Percentiles rank a stretch among this genome's conserved stretches.
phyloP scores from a whole-genome alignment of 106 monocot genomes.

The Acorus gramineus region DNA sequence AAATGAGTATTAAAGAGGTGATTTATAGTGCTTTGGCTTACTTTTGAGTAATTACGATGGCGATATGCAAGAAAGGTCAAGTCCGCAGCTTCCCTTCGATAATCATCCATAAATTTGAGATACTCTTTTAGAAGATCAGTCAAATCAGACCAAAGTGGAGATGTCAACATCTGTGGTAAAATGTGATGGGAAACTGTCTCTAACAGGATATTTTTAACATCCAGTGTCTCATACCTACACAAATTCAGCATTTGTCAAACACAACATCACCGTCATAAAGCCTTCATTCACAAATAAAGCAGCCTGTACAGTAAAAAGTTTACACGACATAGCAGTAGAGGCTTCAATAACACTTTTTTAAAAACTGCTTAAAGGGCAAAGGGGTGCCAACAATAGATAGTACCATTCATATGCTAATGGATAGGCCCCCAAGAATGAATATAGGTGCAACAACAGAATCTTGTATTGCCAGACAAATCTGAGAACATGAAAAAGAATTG shows the following conservation, averaged over 20 bases:
- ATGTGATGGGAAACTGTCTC: slow-evolving; percentile 85
- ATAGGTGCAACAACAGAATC: slow-evolving; percentile 75
- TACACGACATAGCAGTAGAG: not conserved
- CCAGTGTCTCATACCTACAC: slow-evolving; percentile 67
- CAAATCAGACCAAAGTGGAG: slow-evolving; percentile 44
- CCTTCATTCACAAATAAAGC: not conserved
- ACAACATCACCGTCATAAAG: no score
- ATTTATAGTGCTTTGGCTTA: slow-evolving; percentile 4
- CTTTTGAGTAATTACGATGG: slow-evolving; percentile 90
- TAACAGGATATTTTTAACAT: slow-evolving; percentile 81
- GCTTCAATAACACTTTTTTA: not conserved
- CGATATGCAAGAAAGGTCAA: slow-evolving; percentile 89
- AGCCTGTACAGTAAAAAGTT: not conserved
- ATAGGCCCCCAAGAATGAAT: slow-evolving; percentile 53
- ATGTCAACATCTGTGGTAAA: slow-evolving; percentile 76
- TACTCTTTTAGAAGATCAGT: slow-evolving; percentile 63
- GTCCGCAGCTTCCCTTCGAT: slow-evolving; percentile 88
- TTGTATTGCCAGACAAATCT: slow-evolving; percentile 83
- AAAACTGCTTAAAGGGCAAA: not conserved
- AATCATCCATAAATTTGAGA: slow-evolving; percentile 95
- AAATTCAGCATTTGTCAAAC: not conserved
- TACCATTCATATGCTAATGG: slow-evolving; percentile 87
- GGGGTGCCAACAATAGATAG: not conserved
- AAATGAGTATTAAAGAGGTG: no score
- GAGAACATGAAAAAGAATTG: slow-evolving; percentile 8